Evolutionary conservation across 257 asterid genomes (phyloP), one percentile per base, ranked within the genome.

Genomic region (Solanum bukasovii): DNA sequence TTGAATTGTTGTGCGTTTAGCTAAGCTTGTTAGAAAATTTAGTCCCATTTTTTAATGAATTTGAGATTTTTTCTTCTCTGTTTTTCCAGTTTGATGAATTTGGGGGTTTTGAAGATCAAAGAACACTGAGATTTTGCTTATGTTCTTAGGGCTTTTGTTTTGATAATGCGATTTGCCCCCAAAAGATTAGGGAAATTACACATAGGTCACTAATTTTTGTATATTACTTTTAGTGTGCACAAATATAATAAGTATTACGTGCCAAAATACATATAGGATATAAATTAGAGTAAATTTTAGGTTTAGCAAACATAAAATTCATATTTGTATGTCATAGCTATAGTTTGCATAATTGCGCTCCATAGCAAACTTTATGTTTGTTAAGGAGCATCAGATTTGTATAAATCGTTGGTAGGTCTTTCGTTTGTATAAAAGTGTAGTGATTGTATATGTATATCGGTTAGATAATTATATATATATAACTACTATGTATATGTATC

Each of bases 11-110:
- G 91, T 86, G 84, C 49, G 67, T 74, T 83, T 90, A 73, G 95
- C 70, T 89, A 90, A 61, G 88, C 82, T 72, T 87, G 86, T 72
- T 31, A 88, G 59, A 70, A 87, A 84, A 90, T 90, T 84, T 74
- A 94, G 89, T 88, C 93, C 90, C 94, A 93, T 92, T 65, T 63
- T 65, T 37, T 3, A 42, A 78, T 81, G 40, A 81, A 46, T 75
- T 33, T 34, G 81, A 31, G 40, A 31, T 7, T 33, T 33, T 71
- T 18, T 56, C 11, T 20, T 56, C 65, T 56, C 11, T 20, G 11
- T 56, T 56, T 20, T 56, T 20, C 65, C 65, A 20, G 65, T 71
- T 16, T 71, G 29, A 78, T 42, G 84, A 13, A n/a, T 77, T 40
- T 40, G 31, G 34, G 63, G 35, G 1, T 7, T 56, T 56, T 56